These are phyloP conservation scores for Aspergillus cejpii DNA, from an alignment of 2,329 filamentous ascomycete species.

Conservation along the genomic window DNA sequence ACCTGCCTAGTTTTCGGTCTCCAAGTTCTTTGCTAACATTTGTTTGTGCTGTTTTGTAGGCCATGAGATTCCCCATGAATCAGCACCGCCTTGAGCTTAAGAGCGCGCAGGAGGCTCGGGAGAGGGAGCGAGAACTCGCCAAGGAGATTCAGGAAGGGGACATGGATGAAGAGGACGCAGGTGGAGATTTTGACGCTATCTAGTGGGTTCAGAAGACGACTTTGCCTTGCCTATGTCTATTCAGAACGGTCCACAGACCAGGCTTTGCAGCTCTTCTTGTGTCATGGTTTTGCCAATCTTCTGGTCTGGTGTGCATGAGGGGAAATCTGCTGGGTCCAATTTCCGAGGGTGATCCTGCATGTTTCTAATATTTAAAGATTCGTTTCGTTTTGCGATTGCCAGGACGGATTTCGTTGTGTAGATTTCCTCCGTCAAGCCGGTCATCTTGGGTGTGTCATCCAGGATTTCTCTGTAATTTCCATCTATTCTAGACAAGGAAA, in stretches of 20 bases:
- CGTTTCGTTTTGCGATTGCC: conserved; percentile 12
- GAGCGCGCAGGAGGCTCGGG: conserved; percentile 96
- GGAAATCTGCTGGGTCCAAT: conserved; percentile 23
- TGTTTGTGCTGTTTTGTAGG: conserved; percentile 45
- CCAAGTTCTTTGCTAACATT: conserved; percentile 22
- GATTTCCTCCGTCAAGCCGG: conserved; percentile 10
- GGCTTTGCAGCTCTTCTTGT: conserved; percentile 24
- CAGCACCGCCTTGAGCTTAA: conserved; percentile 95
- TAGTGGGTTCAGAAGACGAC: conserved; percentile 43
- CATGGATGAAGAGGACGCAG: conserved; percentile 91
- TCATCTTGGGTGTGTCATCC: conserved; percentile 6
- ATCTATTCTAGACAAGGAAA: conserved; percentile 12
- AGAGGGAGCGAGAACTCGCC: conserved; percentile 90
- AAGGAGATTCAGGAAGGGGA: conserved; percentile 99
- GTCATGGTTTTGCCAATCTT: conserved; percentile 25
- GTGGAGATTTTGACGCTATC: conserved; percentile 93
- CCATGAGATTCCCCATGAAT: conserved; percentile 99
- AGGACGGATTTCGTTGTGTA: conserved; percentile 11
- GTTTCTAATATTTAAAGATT: conserved; percentile 23
- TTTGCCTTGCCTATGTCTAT: conserved; percentile 14
- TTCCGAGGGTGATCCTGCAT: conserved; percentile 23
- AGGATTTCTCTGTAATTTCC: conserved; percentile 11
- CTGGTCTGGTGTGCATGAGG: conserved; percentile 24
- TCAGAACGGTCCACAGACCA: conserved; percentile 4
- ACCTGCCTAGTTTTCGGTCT: neutral